These are phyloP conservation scores for Suaeda aralocaspica DNA, from an alignment of 148 eudicot species.

Conservation along the genomic window DNA sequence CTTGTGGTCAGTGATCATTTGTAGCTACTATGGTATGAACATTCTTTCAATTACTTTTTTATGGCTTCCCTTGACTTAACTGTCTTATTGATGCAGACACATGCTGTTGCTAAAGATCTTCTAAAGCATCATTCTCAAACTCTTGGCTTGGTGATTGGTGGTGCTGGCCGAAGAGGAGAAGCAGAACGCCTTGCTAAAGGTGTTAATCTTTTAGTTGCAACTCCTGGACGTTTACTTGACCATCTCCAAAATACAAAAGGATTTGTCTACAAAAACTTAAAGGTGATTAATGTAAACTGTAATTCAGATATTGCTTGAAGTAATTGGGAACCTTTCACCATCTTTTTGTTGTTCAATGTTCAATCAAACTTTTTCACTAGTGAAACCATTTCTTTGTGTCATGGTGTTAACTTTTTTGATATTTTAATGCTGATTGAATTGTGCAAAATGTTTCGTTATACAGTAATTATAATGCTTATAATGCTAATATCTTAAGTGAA, in stretches of 20 bases:
- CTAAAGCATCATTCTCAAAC: conserved; percentile 86
- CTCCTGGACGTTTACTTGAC: conserved; percentile 95
- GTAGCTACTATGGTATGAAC: background rate
- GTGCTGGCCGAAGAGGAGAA: conserved; percentile 65
- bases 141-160: conserved; percentile 83
- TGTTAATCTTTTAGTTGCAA: conserved; percentile 74
- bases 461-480: background rate
- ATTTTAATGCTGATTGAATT: background rate
- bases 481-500: no score
- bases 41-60: background rate
- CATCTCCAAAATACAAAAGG: conserved; percentile 86
- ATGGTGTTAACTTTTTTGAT: background rate
- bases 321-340: background rate
- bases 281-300: conserved; percentile 34
- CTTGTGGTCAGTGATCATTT: background rate
- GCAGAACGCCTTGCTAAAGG: conserved; percentile 84
- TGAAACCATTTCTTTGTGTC: background rate
- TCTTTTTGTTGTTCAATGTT: background rate
- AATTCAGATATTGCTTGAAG: background rate
- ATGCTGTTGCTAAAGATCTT: conserved; percentile 82
- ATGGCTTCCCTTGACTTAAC: background rate
- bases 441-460: background rate
- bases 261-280: conserved; percentile 63
- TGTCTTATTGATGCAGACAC: conserved; percentile 51
- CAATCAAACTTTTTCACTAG: background rate